Conservation (phyloP, 2,329 filamentous ascomycete species). For the Colletotrichum shisoi region DNA sequence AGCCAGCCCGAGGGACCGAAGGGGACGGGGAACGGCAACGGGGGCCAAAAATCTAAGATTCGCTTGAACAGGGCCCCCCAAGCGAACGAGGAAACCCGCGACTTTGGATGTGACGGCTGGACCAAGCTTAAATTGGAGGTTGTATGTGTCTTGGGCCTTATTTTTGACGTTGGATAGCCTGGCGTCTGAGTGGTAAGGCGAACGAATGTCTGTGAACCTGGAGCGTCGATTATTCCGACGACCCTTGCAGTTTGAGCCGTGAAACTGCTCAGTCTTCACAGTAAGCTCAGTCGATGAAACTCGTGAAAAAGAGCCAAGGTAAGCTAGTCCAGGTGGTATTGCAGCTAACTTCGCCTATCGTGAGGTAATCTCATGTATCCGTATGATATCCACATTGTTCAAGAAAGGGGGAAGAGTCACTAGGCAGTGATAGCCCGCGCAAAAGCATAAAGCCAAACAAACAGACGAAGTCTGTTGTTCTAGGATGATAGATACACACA, state of each 20-base stretch:
- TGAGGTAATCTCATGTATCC: slow-evolving; percentile 23
- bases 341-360: slow-evolving; percentile 30
- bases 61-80: slow-evolving; percentile 1
- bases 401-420: not conserved
- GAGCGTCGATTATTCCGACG: slow-evolving; percentile 26
- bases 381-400: slow-evolving; percentile 1
- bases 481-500: slow-evolving; percentile 15
- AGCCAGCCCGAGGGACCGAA: slow-evolving; percentile 6
- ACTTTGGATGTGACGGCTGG: slow-evolving; percentile 33
- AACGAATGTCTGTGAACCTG: slow-evolving; percentile 29
- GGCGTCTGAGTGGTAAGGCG: not conserved
- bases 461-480: not conserved
- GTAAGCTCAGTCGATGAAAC: not conserved
- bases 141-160: not conserved
- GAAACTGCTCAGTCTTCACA: not conserved
- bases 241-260: not conserved
- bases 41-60: not conserved
- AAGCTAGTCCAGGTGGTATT: slow-evolving; percentile 4
- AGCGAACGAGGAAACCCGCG: slow-evolving; percentile 23
- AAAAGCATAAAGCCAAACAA: slow-evolving; percentile 8
- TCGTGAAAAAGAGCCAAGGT: not conserved
- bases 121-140: slow-evolving; percentile 31
- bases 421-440: slow-evolving; percentile 1
- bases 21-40: not conserved
- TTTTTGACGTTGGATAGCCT: slow-evolving; percentile 5